Evolutionary conservation across 331 rosid species (phyloP).

Genomic region (Acacia pycnantha): DNA sequence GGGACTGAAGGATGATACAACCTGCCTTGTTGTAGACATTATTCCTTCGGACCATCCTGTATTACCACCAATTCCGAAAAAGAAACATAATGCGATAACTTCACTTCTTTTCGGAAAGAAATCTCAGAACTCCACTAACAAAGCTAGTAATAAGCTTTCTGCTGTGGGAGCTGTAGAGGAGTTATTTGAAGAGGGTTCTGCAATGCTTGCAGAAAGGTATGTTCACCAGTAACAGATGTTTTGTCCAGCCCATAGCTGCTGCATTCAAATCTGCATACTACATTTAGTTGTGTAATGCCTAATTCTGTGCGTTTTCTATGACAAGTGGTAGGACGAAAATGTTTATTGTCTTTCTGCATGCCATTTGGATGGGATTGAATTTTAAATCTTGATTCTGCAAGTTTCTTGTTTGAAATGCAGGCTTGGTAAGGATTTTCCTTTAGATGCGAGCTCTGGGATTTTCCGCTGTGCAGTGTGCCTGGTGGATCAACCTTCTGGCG

Average conservation of each 20-base stretch:
- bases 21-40: conserved; percentile 95
- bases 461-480: conserved; percentile 96
- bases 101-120: conserved; percentile 82
- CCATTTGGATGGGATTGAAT: not conserved
- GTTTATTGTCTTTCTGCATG: not conserved
- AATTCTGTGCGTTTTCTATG: not conserved
- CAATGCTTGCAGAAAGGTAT: conserved; percentile 96
- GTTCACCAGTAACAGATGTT: not conserved
- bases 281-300: not conserved
- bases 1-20: conserved; percentile 98
- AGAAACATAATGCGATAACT: conserved; percentile 67
- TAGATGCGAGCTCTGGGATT: conserved; percentile 64
- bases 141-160: conserved; percentile 79
- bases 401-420: conserved; percentile 52
- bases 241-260: not conserved
- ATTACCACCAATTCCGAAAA: conserved; percentile 71
- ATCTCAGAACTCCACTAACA: conserved; percentile 55
- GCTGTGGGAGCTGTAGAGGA: conserved; percentile 96
- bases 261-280: not conserved
- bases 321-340: conserved; percentile 22
- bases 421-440: conserved; percentile 86
- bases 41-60: conserved; percentile 83
- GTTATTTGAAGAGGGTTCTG: conserved; percentile 98
- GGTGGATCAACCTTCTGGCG: conserved; percentile 82
- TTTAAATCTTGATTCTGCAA: conserved; percentile 1